Evolutionary conservation across 805 yeast genomes (phyloP).

Genomic region (Yarrowia sp.): DNA sequence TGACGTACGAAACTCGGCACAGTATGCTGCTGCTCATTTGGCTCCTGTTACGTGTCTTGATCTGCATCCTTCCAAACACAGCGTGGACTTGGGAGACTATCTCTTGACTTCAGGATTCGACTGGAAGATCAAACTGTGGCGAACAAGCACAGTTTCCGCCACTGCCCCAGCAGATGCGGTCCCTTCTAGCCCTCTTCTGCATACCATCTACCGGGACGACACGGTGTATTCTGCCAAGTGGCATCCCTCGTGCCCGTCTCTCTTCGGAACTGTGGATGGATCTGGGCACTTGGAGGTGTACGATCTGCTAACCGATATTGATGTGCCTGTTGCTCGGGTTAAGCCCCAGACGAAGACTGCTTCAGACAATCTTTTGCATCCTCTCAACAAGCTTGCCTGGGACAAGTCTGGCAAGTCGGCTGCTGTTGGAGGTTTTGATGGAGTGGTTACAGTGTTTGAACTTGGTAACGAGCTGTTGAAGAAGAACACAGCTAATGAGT

Average conservation of each 20-base stretch:
- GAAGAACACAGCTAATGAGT: neutral
- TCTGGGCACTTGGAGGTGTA: slow-evolving; percentile 40
- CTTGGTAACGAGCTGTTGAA: slow-evolving; percentile 24
- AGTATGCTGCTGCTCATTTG: slow-evolving; percentile 33
- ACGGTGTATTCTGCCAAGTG: slow-evolving; percentile 40
- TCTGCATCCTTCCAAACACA: slow-evolving; percentile 33
- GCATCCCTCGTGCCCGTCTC: slow-evolving; percentile 38
- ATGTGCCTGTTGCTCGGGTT: slow-evolving; percentile 33
- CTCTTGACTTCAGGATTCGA: slow-evolving; percentile 38
- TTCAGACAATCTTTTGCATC: slow-evolving; percentile 24
- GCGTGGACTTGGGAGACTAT: slow-evolving; percentile 34
- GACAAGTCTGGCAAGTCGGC: slow-evolving; percentile 31
- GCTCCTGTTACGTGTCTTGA: slow-evolving; percentile 39
- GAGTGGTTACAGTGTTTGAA: slow-evolving; percentile 36
- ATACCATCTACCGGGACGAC: slow-evolving; percentile 30
- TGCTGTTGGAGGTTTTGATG: slow-evolving; percentile 39
- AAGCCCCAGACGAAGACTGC: slow-evolving; percentile 26
- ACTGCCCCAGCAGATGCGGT: slow-evolving; percentile 1
- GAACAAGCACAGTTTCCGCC: neutral
- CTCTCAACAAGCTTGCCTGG: slow-evolving; percentile 39
- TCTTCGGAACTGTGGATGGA: slow-evolving; percentile 40
- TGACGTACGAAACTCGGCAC: slow-evolving; percentile 31
- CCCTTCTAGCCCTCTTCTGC: neutral
- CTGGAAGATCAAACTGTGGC: slow-evolving; percentile 42
- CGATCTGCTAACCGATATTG: slow-evolving; percentile 38